Evolutionary conservation across 345 rosid genomes (phyloP).

Genomic region (Citrus trifoliata): DNA sequence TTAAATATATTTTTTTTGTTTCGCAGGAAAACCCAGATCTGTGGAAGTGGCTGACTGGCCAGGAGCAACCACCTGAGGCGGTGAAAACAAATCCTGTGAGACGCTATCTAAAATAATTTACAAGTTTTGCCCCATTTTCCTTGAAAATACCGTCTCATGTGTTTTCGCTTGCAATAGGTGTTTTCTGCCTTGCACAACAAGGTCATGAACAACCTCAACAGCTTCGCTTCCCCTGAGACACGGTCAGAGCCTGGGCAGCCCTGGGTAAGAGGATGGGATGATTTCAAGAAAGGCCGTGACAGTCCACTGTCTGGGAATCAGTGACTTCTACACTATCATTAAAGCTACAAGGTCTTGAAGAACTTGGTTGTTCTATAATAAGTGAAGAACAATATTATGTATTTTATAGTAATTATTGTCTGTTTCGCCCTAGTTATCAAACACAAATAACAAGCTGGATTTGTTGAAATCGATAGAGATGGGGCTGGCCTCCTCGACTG

Average conservation of each 20-base stretch:
- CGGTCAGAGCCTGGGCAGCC: conserved; percentile 58
- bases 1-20: not conserved
- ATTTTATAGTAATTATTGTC: not conserved
- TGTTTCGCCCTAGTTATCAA: not conserved
- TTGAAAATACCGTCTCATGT: not conserved
- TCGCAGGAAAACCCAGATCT: conserved; percentile 91
- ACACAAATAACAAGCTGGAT: not conserved
- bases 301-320: conserved; percentile 59
- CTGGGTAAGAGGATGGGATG: conserved; percentile 84
- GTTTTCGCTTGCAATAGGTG: conserved; percentile 40
- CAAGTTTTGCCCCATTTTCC: not conserved
- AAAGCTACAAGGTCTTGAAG: not conserved
- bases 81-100: conserved; percentile 72
- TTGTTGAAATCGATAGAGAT: not conserved
- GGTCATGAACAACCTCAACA: conserved; percentile 62
- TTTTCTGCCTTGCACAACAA: conserved; percentile 61
- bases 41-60: conserved; percentile 91
- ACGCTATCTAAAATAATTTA: not conserved
- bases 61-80: conserved; percentile 84
- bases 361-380: not conserved
- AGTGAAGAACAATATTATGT: not conserved
- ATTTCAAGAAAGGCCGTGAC: conserved; percentile 51
- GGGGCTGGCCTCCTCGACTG: not conserved
- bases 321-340: conserved; percentile 20
- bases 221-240: conserved; percentile 52